Evolutionary conservation across 2,329 filamentous ascomycete species (phyloP), one percentile per base, ranked within the genome.

Genomic region (Verticillium dahliae): DNA sequence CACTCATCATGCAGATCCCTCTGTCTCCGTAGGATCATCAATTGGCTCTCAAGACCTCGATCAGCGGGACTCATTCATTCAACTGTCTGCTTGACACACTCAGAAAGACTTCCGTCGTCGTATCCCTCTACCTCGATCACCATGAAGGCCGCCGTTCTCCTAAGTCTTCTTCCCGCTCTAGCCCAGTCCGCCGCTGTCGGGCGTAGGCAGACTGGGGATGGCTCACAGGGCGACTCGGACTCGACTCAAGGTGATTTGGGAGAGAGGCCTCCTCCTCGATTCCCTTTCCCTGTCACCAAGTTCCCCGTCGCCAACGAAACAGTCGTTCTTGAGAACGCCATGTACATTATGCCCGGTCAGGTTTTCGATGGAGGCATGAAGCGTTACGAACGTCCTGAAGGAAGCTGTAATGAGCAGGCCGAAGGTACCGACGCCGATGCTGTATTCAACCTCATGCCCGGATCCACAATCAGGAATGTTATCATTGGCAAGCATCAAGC

Each of bases 391-490:
- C 74, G 75, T 11, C 72, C 72, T 1, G 70, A 71, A 50, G 75
- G 74, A 27, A 74, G 73, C 60, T 82, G 80, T 65, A 76, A 71
- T 45, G 78, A 75, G 31, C 76, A 81, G 60, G 70, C 69, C 1
- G 79, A 81, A 67, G 78, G 79, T 22, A 73, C 71, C 0, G 71
- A 73, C 41, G 71, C 71, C 1, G 78, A 79, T 59, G 66, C 75
- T 2, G 75, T 76, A n/a, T 76, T 76, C 60, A 71, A 74, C 57
- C 65, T 76, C 35, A 61, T 72, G 9, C 63, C 74, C 0, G 75
- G 75, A 2, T 69, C 74, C 0, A 76, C 73, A 0, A 70, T 76
- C 37, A 67, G 68, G 35, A 76, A 77, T 57, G 75, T 76, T 2
- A 76, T 76, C 18, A 76, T 76, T 18, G 75, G 75, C 39, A 68